Percentiles rank a stretch among this genome's conserved stretches.
Conservation (phyloP, 129 eudicot genomes). For the Chrysanthemum lavandulifolium region DNA sequence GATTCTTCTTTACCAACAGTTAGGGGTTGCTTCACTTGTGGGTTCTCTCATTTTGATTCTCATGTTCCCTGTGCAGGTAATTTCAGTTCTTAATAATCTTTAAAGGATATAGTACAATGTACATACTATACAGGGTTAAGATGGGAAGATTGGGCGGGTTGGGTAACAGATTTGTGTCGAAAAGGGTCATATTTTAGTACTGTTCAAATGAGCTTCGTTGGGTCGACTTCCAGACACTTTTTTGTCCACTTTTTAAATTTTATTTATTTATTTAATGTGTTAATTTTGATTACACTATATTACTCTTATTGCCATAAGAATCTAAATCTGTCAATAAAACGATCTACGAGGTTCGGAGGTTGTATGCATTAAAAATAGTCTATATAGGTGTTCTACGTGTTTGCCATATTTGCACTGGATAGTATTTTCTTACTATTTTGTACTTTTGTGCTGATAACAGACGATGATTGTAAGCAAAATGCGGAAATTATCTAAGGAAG, state of each 20-base stretch:
- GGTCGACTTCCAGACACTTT: neutral
- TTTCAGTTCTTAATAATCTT: conserved; percentile 7
- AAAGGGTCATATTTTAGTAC: neutral
- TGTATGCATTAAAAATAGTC: neutral
- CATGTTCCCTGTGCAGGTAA: conserved; percentile 91
- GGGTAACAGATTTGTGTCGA: neutral
- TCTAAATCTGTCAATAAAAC: neutral
- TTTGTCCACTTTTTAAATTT: neutral
- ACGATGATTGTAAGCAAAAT: conserved; percentile 78
- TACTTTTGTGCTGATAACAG: conserved; percentile 39
- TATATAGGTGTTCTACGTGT: neutral
- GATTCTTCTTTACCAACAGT: conserved; percentile 81
- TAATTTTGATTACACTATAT: neutral
- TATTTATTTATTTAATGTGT: neutral
- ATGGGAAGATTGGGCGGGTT: neutral
- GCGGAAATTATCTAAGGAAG: conserved; percentile 84
- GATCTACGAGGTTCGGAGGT: neutral
- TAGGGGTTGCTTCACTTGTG: conserved; percentile 85
- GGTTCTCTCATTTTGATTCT: conserved; percentile 71
- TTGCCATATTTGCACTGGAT: neutral
- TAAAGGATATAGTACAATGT: neutral
- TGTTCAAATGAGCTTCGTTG: neutral
- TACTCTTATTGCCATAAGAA: neutral
- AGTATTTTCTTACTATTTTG: conserved; percentile 15
- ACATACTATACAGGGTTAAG: neutral